Evolutionary conservation across 2,329 filamentous ascomycete species (phyloP), one percentile per base, ranked within the genome.

Genomic region (Dothistroma pini): DNA sequence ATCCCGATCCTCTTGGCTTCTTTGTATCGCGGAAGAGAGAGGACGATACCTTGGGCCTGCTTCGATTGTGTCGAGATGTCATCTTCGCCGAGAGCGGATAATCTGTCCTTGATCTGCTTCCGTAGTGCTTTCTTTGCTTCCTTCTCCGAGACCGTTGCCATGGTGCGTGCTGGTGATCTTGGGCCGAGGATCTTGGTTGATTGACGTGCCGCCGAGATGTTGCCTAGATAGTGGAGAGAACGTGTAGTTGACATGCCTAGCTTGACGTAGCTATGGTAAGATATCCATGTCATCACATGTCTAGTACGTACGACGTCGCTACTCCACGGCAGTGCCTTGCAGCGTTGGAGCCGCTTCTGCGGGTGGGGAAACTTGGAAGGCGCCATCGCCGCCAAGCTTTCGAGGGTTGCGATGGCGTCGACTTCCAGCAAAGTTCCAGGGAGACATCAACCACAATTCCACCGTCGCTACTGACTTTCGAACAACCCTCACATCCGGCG

Each of bases 1-100:
- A 99, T 83, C 68, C 90, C 92, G 70, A 99, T 85, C 57, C 86
- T 83, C 62, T 81, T 83, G 48, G 95, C 93, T 58, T 87, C 81
- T 65, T 85, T 79, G 74, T 96, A 99, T 58, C 91, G 89, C 55
- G 84, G 82, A 69, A 93, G 84, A 11, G 82, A 79, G 50, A 88
- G 79, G 41, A 97, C 77, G 7, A 83, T 79, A 57, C 85, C 82
- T 66, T 87, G 88, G 22, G 90, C 86, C 67, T 78, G 79, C 55
- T 75, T 79, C 92, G 92, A 95, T 80, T 96, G 92, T 49, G 77
- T 74, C 58, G 77, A 74, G 58, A 91, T 80, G 14, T 84, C 82
- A 25, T 89, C 84, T n/a, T 82, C 77, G 1, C 86, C 76, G 53
- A 96, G 72, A 8, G 73, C 75, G 21, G 84, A 81, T 21, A 96